Conservation (phyloP, 768 basidiomycete species). For the Scleroderma bovista region DNA sequence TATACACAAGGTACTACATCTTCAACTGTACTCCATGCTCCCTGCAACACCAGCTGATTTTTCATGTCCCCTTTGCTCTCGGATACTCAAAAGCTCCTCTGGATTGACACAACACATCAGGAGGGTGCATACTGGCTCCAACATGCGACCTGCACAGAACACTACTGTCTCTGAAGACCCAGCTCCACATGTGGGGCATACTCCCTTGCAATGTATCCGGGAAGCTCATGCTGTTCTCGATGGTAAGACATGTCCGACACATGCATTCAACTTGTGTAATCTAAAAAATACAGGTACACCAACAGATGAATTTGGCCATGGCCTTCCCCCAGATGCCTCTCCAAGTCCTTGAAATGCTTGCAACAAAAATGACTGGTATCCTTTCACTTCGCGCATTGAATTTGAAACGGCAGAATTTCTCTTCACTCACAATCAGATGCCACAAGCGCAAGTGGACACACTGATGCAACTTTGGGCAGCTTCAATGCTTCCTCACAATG, state of each 20-base stretch:
- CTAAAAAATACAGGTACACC: background rate
- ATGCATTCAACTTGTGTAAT: background rate
- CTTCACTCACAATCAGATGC: slow-evolving; percentile 13
- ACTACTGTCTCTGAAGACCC: background rate
- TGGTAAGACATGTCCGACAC: background rate
- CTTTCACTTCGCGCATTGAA: slow-evolving; percentile 8
- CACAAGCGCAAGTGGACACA: slow-evolving; percentile 11
- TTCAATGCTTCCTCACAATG: background rate
- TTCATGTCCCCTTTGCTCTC: background rate
- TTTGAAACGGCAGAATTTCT: slow-evolving; percentile 16
- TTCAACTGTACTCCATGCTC: too few relatives aligned
- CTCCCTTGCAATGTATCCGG: background rate
- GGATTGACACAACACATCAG: background rate
- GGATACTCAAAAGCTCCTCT: background rate
- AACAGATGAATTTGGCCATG: background rate
- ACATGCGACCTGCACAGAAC: background rate
- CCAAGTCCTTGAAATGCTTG: background rate
- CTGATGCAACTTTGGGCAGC: slow-evolving; percentile 10
- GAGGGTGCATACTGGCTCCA: background rate
- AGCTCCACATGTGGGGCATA: background rate
- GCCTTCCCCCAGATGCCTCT: background rate
- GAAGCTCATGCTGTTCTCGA: background rate
- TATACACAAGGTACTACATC: background rate
- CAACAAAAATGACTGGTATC: slow-evolving; percentile 13
- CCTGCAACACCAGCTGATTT: too few relatives aligned